Conservation (phyloP, 805 yeast species). For the Ascoidea rubescens region DNA sequence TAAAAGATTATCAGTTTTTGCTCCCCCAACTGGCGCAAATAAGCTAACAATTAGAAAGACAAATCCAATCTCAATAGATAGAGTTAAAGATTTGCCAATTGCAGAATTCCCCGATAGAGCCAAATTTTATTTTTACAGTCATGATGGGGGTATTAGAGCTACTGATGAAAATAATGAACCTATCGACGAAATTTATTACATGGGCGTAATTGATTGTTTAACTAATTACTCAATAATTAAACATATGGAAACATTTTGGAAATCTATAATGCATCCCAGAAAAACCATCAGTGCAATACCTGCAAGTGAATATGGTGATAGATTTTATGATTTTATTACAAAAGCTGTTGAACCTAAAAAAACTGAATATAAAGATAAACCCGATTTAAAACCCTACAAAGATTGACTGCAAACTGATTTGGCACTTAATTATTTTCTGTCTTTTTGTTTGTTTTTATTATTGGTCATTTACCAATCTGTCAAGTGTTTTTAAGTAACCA, state of each 20-base stretch:
- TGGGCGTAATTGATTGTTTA: conserved; percentile 90
- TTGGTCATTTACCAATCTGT: no score
- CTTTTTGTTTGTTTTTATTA: no score
- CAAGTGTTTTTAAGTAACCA: no score
- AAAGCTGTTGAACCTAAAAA: conserved; percentile 19
- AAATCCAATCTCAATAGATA: conserved; percentile 29
- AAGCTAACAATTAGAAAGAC: conserved; percentile 22
- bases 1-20: conserved; percentile 29
- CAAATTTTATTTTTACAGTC: conserved; percentile 50
- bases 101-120: conserved; percentile 33
- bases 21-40: conserved; percentile 23
- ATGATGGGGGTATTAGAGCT: conserved; percentile 76
- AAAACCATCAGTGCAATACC: conserved; percentile 79
- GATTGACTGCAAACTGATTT: not conserved
- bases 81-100: conserved; percentile 26
- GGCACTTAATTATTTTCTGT: no score
- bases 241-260: conserved; percentile 73
- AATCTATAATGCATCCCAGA: conserved; percentile 56
- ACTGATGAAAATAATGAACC: conserved; percentile 53
- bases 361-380: not conserved
- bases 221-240: conserved; percentile 69
- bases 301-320: conserved; percentile 75
- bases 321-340: conserved; percentile 65
- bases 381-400: not conserved
- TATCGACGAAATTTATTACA: conserved; percentile 57